Evolutionary conservation across 208 protist species (phyloP), one percentile per base, ranked within the genome.

Genomic region (Leptomonas seymouri): DNA sequence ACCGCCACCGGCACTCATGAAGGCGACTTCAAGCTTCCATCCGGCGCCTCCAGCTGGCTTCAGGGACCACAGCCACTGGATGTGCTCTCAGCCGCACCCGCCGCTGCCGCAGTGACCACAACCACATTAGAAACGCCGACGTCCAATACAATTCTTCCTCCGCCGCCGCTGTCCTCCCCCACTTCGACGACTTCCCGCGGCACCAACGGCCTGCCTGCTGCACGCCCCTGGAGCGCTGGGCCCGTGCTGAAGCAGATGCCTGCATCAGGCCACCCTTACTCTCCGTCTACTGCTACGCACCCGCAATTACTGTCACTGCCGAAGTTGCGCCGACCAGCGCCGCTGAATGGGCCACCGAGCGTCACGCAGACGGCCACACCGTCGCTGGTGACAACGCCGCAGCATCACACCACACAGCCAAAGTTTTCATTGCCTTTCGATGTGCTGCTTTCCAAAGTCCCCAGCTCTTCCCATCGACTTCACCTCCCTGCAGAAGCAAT

Each of bases 51-150:
- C 2, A 77, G 48, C 36, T 77, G 71, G 71, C 44, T 77, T 53
- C 71, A 77, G 25, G 64, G 71, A 7, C 71, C 71, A 21, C 63
- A 71, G 57, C 71, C 67, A 25, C 50, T 76, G 21, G 58, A 75
- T 34, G 57, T 81, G 50, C 62, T 64, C 44, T 31, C 56, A 6
- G 67, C 74, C 27, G 42, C 67, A 8, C 42, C 54, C 5, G 74
- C 73, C 11, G 41, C 36, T 16, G 12, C 49, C 16, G 23, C 45
- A 8, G 23, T 50, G 2, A 54, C 45, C 16, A 48, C 36, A 14
- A 34, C 42, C 12, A 25, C 45, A 6, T n/a, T 12, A 6, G 16
- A n/a, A 1, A 15, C 49, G 8, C n/a, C 51, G 39, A 6, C 64
- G 1, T 16, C 50, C 34, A 9, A 12, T 9, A 9, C 34, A 3